These are phyloP conservation scores for Termitomyces bulborhizus DNA, from an alignment of 768 basidiomycete species.

Conservation along the genomic window DNA sequence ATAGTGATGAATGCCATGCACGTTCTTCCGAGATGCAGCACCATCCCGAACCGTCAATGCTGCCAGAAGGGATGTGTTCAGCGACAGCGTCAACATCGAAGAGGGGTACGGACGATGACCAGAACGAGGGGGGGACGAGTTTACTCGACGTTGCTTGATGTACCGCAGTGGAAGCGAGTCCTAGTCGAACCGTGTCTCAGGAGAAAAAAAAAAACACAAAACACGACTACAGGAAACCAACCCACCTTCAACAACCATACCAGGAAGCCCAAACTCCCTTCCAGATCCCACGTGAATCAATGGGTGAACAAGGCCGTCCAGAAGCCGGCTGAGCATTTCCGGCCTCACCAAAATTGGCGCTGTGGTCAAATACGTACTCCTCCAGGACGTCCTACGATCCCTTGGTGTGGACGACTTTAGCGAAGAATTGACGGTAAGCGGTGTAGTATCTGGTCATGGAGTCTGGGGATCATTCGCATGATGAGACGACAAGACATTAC, in stretches of 20 bases:
- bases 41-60: neutral
- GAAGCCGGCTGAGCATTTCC: constrained; percentile 44
- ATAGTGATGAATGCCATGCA: constrained; percentile 46
- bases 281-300: constrained; percentile 57
- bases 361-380: constrained; percentile 51
- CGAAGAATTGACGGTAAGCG: constrained; percentile 56
- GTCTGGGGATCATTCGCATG: neutral
- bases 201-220: neutral
- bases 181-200: neutral
- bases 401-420: constrained; percentile 31
- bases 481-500: constrained; percentile 22
- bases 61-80: neutral
- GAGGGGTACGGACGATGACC: too few relatives aligned
- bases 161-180: constrained; percentile 46
- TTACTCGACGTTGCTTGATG: constrained; percentile 30
- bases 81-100: neutral
- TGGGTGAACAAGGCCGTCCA: constrained; percentile 52
- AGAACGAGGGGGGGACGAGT: constrained; percentile 25
- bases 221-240: neutral
- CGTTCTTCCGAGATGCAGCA: neutral
- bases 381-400: constrained; percentile 45
- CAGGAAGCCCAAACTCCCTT: constrained; percentile 48
- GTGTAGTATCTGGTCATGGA: constrained; percentile 42
- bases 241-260: constrained; percentile 48
- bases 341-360: constrained; percentile 43